phyloP scores from a whole-genome alignment of 495 filamentous ascomycete genomes.

The Daldinia caldariorum region DNA sequence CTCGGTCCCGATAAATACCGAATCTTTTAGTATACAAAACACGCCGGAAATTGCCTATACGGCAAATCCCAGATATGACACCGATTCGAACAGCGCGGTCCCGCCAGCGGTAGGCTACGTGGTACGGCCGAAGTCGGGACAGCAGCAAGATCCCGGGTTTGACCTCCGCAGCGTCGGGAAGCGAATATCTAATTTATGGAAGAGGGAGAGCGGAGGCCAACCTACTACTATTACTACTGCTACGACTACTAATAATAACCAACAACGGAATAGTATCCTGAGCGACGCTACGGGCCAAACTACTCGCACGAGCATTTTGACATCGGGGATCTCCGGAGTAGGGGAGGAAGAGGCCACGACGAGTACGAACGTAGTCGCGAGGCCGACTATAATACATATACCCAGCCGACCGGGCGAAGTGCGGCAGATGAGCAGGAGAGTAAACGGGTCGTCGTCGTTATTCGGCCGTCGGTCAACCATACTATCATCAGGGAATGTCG shows the following conservation, averaged over 20 bases:
- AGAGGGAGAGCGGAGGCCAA: conserved; percentile 27
- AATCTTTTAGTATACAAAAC: conserved; percentile 45
- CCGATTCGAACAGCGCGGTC: conserved; percentile 30
- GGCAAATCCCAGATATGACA: conserved; percentile 28
- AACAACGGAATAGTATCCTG: conserved; percentile 33
- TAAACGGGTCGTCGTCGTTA: conserved; percentile 31
- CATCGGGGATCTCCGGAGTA: conserved; percentile 41
- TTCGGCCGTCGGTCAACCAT: conserved; percentile 38
- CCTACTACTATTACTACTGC: no score
- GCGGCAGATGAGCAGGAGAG: conserved; percentile 41
- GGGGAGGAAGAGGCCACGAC: conserved; percentile 43
- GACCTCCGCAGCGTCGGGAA: conserved; percentile 28
- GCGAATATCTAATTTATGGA: conserved; percentile 45
- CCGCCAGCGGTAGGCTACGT: conserved; percentile 32
- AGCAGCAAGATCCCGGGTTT: conserved; percentile 20
- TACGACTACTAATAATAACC: conserved; percentile 19
- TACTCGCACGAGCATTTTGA: conserved; percentile 46
- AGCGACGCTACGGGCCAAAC: conserved; percentile 40
- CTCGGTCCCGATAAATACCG: conserved; percentile 43
- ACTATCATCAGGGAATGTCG: conserved; percentile 37
- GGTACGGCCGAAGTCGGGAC: conserved; percentile 23
- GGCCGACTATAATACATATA: conserved; percentile 49
- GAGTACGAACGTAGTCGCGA: conserved; percentile 43
- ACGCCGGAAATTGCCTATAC: conserved; percentile 49
- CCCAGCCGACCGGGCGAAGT: conserved; percentile 44